phyloP scores from a whole-genome alignment of 768 basidiomycete species.

The Cubamyces lactineus region DNA sequence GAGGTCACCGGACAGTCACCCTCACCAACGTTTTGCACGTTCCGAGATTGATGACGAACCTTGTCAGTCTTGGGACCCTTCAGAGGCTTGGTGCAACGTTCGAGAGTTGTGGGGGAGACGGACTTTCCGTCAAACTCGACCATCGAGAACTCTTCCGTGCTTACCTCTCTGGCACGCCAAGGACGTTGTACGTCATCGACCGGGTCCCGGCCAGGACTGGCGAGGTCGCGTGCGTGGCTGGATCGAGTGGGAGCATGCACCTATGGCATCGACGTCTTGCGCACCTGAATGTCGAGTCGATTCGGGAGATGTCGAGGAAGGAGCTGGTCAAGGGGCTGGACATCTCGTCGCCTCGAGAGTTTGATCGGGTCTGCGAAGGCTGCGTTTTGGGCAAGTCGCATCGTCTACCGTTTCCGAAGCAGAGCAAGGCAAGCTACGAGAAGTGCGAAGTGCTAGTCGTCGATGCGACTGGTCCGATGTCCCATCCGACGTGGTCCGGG shows the following conservation, averaged over 20 bases:
- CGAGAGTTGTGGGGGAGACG: no score
- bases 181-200: constrained; percentile 19
- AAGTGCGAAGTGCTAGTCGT: background rate
- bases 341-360: constrained; percentile 25
- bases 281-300: constrained; percentile 29
- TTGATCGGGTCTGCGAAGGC: constrained; percentile 33
- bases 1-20: no score
- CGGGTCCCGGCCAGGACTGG: constrained; percentile 5
- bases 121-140: constrained; percentile 8
- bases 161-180: constrained; percentile 1
- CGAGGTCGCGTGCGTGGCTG: constrained; percentile 16
- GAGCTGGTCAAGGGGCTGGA: constrained; percentile 33
- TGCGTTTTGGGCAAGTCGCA: constrained; percentile 43
- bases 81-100: no score
- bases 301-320: constrained; percentile 26
- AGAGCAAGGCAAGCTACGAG: constrained; percentile 32
- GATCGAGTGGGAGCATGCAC: constrained; percentile 22
- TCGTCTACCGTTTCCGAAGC: constrained; percentile 36
- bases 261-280: constrained; percentile 34
- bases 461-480: background rate
- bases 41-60: no score
- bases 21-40: no score
- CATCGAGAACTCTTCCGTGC: constrained; percentile 12
- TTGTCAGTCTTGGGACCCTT: no score
- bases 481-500: constrained; percentile 2